Base-by-base conservation (phyloP, 352 stramenopile species). In the Pythium pyrilobum region DNA sequence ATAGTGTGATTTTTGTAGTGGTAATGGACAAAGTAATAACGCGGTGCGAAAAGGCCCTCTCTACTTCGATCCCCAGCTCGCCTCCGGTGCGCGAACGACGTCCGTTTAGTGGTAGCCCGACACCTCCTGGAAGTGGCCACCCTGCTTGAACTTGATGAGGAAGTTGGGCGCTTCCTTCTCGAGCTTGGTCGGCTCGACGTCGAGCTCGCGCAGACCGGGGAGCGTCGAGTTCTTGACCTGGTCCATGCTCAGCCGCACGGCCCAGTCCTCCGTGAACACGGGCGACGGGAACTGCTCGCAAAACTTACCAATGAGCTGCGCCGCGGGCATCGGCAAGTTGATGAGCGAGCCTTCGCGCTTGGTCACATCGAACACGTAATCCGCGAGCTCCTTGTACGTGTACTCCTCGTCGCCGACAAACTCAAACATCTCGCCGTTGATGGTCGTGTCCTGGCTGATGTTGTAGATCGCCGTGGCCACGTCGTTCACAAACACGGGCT, bases 401-500 rank as follows among this genome's bases (percentile, higher is more conserved):
- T 98, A 98, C 72, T 98, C 92, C 46, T 97, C 87, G 23, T 97
- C 90, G 29, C 97, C 97, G 48, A 96, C 96, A 58, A 98, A 88
- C 67, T 99, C 92, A 43, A 98, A 97, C 7, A 82, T 96, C 60
- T 97, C 80, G 48, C 95, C 94, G 44, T 96, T 81, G 64, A 98
- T 93, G 59, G 58, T 88, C 54, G 63, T 44, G 66, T 95, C 82
- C 67, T 89, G 76, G 41, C 62, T 77, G 41, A 92, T 73, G 54
- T 85, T 72, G 67, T 90, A 94, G 54, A 94, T 81, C 29, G 71
- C 84, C 46, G 79, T 77, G 27, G 84, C 84, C 29, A 91, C 84
- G 54, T 94, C 81, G 44, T 87, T 89, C 52, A 91, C 81, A 52
- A 87, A 89, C 67, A 92, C 92, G 5, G 97, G 97, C 76, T 98